Evolutionary conservation across 2,329 filamentous ascomycete genomes (phyloP), one percentile per base, ranked within the genome.

Genomic region (Arthrobotrys conoides): DNA sequence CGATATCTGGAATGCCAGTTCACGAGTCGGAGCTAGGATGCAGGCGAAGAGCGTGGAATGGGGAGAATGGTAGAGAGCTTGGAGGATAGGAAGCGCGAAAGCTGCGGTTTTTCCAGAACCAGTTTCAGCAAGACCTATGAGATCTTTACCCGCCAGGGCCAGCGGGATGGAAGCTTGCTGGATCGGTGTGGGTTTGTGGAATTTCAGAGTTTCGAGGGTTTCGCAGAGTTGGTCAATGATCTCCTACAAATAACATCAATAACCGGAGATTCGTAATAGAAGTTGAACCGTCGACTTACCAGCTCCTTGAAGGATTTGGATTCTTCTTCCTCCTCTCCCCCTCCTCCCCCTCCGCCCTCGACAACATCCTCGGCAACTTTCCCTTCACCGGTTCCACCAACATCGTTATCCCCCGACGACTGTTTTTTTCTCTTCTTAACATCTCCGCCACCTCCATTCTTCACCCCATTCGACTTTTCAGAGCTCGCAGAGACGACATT

Each of bases 41-140:
- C 98, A 90, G n/a, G 91, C 92, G 83, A 96, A 97, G 57, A 97
- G 87, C 1, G 93, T 88, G 81, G 94, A 92, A 93, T 71, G 96
- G 92, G 85, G 98, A 92, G 0, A 99, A 89, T 1, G 92, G 90
- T 84, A 79, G 44, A 77, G 41, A 18, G 61, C 84, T 85, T 97
- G 94, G 1, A 99, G 88, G 46, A 99, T 96, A 0, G 96, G 96
- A 1, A 99, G 87, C 0, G 93, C 94, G 84, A 98, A 99, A 0
- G 96, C 94, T 5, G 94, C 95, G 0, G 96, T 98, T 87, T 98
- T 99, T 85, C 96, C 96, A 83, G 91, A 94, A 81, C 96, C 96
- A 0, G 96, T 99, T 85, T 99, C 95, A 36, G 96, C 96, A 65
- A 98, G 88, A 49, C 94, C 96, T 81, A 99, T 97, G 38, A 98